phyloP scores from a whole-genome alignment of 31 red algal species.

The Endocladia muricata region DNA sequence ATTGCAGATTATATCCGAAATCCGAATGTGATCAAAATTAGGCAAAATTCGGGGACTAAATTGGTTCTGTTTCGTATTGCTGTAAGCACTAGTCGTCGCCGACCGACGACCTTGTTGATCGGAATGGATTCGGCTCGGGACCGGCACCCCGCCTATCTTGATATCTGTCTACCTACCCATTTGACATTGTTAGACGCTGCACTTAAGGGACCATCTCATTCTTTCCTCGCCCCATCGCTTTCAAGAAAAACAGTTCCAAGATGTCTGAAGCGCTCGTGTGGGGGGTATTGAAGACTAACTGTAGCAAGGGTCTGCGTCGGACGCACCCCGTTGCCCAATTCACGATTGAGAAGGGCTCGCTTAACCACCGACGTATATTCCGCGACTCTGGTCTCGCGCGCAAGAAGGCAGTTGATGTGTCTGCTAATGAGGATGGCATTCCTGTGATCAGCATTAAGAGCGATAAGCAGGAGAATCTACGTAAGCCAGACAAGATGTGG shows the following conservation, averaged over 20 bases:
- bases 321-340: constrained; percentile 19
- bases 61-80: too few species aligned
- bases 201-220: too few species aligned
- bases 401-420: constrained; percentile 52
- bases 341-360: constrained; percentile 64
- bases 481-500: constrained; percentile 76
- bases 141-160: too few species aligned
- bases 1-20: too few species aligned
- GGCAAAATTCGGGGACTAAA: too few species aligned
- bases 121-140: too few species aligned
- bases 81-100: too few species aligned
- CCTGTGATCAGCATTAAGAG: constrained; percentile 57
- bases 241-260: background rate
- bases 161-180: too few species aligned
- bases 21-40: too few species aligned
- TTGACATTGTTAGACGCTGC: too few species aligned
- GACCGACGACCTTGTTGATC: too few species aligned
- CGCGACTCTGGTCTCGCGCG: constrained; percentile 36
- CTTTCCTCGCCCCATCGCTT: too few species aligned
- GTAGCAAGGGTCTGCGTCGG: constrained; percentile 24
- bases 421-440: constrained; percentile 46
- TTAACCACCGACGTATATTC: constrained; percentile 15
- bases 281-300: constrained; percentile 41
- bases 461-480: constrained; percentile 23
- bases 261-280: constrained; percentile 69